A percentile compares a stretch with the other conserved stretches of the same genome.
Conservation (phyloP, 768 basidiomycete species). For the Austroboletus festivus region DNA sequence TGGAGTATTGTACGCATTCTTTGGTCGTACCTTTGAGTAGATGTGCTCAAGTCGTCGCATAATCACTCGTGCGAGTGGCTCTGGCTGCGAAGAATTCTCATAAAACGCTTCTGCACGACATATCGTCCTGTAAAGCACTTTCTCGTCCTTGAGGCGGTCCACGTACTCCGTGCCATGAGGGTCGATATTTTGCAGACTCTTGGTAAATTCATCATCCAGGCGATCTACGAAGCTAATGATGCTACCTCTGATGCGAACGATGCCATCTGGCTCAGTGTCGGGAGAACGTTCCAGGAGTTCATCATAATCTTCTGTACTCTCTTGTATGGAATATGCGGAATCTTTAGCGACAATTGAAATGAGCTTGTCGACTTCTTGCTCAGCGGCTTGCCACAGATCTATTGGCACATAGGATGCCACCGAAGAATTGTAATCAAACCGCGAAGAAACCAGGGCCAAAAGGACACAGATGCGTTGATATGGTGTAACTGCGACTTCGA, state of each 20-base stretch:
- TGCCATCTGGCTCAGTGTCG: slow-evolving; percentile 59
- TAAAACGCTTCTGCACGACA: slow-evolving; percentile 91
- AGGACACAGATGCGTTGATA: slow-evolving; percentile 95
- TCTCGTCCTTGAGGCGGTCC: slow-evolving; percentile 94
- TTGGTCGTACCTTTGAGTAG: slow-evolving; percentile 79
- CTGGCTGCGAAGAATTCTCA: slow-evolving; percentile 72
- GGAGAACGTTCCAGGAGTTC: slow-evolving; percentile 83
- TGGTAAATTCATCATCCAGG: slow-evolving; percentile 97
- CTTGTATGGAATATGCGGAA: slow-evolving; percentile 78
- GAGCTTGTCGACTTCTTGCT: slow-evolving; percentile 85
- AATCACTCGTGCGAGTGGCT: slow-evolving; percentile 81
- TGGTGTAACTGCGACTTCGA: slow-evolving; percentile 79
- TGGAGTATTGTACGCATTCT: background rate
- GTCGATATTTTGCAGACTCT: slow-evolving; percentile 95
- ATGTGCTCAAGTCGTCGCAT: slow-evolving; percentile 98
- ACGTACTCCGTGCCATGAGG: slow-evolving; percentile 99
- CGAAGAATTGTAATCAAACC: slow-evolving; percentile 95
- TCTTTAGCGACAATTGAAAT: slow-evolving; percentile 74
- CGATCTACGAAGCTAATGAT: slow-evolving; percentile 96
- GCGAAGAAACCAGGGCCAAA: slow-evolving; percentile 87
- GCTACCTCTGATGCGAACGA: slow-evolving; percentile 89
- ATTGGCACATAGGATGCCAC: slow-evolving; percentile 85
- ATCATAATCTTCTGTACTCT: slow-evolving; percentile 87
- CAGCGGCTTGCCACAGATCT: slow-evolving; percentile 86
- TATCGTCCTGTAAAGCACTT: slow-evolving; percentile 88